Evolutionary conservation across 495 filamentous ascomycete species (phyloP), one percentile per base, ranked within the genome.

Genomic region (Margaritispora aquatica): DNA sequence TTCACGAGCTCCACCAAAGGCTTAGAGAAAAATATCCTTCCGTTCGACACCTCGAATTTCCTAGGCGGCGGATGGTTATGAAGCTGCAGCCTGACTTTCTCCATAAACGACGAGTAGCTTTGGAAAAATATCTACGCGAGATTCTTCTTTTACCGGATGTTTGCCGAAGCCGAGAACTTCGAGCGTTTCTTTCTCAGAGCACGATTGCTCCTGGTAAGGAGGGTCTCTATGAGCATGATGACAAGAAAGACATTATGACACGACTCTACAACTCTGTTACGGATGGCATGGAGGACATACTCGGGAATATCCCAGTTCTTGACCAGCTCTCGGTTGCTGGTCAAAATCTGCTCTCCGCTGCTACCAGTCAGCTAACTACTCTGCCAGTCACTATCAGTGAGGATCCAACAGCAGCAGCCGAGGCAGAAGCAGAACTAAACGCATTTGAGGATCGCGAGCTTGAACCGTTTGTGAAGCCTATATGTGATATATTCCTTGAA

Each of bases 201-300:
- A 84, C 88, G 44, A 96, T 97, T 60, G 55, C 76, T 68, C 68
- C 84, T 60, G 79, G 77, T 36, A 71, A 73, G 38, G 75, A 77
- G 50, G 68, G 72, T 54, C 56, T 72, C 10, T 61, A 69, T 58
- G 74, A 69, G 44, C 74, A 77, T 38, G 80, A 80, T 51, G 85
- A 90, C 66, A 84, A 85, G 48, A 89, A 89, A 62, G 95, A 97
- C 68, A 89, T 97, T 62, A 92, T 99, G 47, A 89, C 90, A 0
- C 83, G 95, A 17, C 85, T 99, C 47, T 97, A 97, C 73, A 93
- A 93, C 70, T 96, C 92, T 1, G 92, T 99, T 48, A 84, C 93
- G 2, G 93, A 97, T 68, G 95, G 94, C 29, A 96, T 97, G 92
- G 95, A 99, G 72, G 94, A 99, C 63, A 92, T 97, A 61, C 75